Evolutionary conservation across 2,329 filamentous ascomycete species (phyloP).

Genomic region (Colletotrichum karsti): DNA sequence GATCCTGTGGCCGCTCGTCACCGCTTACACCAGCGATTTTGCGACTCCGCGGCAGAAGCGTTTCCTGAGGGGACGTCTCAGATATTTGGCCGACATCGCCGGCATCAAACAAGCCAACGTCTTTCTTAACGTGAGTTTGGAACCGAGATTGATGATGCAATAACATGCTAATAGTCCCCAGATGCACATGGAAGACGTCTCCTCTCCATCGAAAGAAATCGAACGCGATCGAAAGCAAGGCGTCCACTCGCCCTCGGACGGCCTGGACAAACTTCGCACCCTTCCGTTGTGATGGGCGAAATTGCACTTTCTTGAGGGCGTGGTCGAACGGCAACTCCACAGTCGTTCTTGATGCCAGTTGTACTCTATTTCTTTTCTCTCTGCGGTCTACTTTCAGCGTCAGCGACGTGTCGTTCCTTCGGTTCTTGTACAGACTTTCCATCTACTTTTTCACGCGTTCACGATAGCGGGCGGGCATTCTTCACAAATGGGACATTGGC

Average conservation of each 20-base stretch:
- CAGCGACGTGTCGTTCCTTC: neutral
- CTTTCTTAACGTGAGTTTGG: slow-evolving; percentile 29
- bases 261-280: neutral
- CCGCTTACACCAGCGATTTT: slow-evolving; percentile 31
- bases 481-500: too few species aligned
- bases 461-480: neutral
- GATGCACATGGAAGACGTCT: slow-evolving; percentile 18
- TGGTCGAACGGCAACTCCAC: too few species aligned
- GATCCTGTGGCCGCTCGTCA: slow-evolving; percentile 30
- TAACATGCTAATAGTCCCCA: neutral
- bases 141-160: too few species aligned
- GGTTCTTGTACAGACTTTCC: neutral
- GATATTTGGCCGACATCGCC: slow-evolving; percentile 30
- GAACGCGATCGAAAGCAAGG: slow-evolving; percentile 18
- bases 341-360: neutral
- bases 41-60: slow-evolving; percentile 30
- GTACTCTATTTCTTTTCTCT: neutral
- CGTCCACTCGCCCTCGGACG: neutral
- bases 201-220: slow-evolving; percentile 25
- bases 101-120: slow-evolving; percentile 32
- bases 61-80: slow-evolving; percentile 29
- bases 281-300: neutral
- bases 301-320: too few species aligned
- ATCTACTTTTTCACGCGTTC: neutral
- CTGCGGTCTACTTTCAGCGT: neutral